Base-by-base conservation (phyloP, 495 filamentous ascomycete species). In the Tricharina praecox region DNA sequence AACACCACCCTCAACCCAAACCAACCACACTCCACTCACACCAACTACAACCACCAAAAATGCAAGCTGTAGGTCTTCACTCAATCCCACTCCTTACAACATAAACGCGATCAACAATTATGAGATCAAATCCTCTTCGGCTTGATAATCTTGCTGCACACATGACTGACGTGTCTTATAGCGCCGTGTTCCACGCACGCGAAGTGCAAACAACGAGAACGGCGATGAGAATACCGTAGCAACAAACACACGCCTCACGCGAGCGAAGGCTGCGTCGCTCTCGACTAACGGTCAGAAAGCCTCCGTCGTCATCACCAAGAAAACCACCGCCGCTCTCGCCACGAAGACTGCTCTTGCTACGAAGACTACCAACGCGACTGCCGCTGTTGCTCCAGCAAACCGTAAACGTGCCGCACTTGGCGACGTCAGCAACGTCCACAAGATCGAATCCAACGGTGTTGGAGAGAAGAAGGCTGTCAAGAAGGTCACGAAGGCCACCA, bases 341-440 rank as follows among this genome's bases (percentile, higher is more conserved):
- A 63, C 72, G 15, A 92, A 93, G 70, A 82, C 82, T 61, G 67
- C 77, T 2, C 63, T 88, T 36, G 74, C 77, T 59, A 72, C 77
- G 20, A 93, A 93, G 70, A 85, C 68, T 10, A 62, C 73, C 47
- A 74, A 76, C 36, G 66, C 64, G 39, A 69, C 68, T 21, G 67
- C 61, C 20, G 53, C 62, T 15, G 63, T 49, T 38, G 65, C 71
- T 54, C 58, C 66, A 23, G 60, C 60, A 10, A 69, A 67, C 51
- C 71, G 78, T 59, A 79, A 76, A 62, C 81, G 84, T 56, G 69
- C 79, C 56, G 85, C 81, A 24, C 73, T 97, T 16, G 85, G 84
- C 21, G 88, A 97, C 70, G 79, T 93, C 50, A 96, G 86, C 73
- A 97, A 97, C 68, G 82, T 93, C 43, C 74, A 74, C 48, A 94